Percentiles rank a stretch among this genome's conserved stretches.
Conservation (phyloP, 768 basidiomycete genomes). For the Agaricus subrufescens region DNA sequence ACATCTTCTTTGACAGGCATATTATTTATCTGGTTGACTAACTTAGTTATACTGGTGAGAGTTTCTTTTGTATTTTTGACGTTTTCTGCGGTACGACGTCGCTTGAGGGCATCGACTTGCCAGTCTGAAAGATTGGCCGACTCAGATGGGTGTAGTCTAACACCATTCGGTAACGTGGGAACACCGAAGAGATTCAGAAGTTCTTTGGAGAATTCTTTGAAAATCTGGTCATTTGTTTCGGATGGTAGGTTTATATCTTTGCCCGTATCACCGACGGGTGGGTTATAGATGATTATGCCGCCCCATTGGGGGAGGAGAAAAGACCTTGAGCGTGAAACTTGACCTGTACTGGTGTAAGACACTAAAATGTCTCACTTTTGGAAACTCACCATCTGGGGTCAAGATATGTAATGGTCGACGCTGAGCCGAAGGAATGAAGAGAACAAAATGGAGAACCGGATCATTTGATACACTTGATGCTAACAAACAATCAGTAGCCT, state of each 20-base stretch:
- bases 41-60: slow-evolving; percentile 73
- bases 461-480: slow-evolving; percentile 92
- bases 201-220: slow-evolving; percentile 65
- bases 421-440: slow-evolving; percentile 76
- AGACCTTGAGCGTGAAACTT: slow-evolving; percentile 46
- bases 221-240: slow-evolving; percentile 43
- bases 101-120: slow-evolving; percentile 79
- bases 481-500: slow-evolving; percentile 23
- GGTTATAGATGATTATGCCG: slow-evolving; percentile 77
- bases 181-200: slow-evolving; percentile 80
- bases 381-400: slow-evolving; percentile 40
- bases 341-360: slow-evolving; percentile 31
- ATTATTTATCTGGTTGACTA: slow-evolving; percentile 82
- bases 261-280: slow-evolving; percentile 27
- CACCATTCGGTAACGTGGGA: slow-evolving; percentile 48
- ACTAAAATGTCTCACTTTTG: background rate
- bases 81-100: slow-evolving; percentile 69
- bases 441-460: slow-evolving; percentile 87
- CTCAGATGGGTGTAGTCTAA: slow-evolving; percentile 25
- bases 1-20: slow-evolving; percentile 90
- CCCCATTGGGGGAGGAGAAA: slow-evolving; percentile 96
- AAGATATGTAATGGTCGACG: slow-evolving; percentile 70
- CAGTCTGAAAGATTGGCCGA: slow-evolving; percentile 50
- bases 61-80: slow-evolving; percentile 65
- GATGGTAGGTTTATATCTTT: slow-evolving; percentile 31